Evolutionary conservation across 2,329 filamentous ascomycete genomes (phyloP), one percentile per base, ranked within the genome.

Genomic region (Sporothrix euskadiensis): DNA sequence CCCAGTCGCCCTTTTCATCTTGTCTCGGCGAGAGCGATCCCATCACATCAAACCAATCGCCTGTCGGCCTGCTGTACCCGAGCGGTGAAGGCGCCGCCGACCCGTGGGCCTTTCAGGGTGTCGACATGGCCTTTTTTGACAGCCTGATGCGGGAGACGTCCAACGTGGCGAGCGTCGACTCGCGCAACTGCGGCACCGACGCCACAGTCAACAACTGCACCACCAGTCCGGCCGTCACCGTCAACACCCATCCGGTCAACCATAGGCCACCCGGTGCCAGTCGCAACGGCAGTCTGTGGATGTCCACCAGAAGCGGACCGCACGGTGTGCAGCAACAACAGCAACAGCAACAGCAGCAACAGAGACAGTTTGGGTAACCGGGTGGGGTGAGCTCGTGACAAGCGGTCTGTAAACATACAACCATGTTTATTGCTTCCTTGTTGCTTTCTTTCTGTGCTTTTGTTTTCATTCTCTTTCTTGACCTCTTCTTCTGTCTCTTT

Each of bases 91-190:
- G 32, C 68, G 35, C 69, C 12, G 69, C 52, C 35, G 79, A 81
- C 66, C 80, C 81, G 56, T 81, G 80, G 80, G 76, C 78, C 0
- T 80, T 81, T 41, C 79, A 82, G 73, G 80, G 80, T 19, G 78
- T 81, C 6, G 80, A 81, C 71, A 78, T 78, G 73, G 80, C 80
- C 3, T 81, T 82, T 30, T 80, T 80, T 49, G 78, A 80, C 70
- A 78, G 69, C 19, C 71, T 78, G 16, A 76, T 78, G 76, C 75
- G 73, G 2, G 73, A 74, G 56, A 59, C 26, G 52, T 56, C 52
- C 52, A 56, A 14, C 22, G 49, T 52, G 5, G n/a, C 19, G 5
- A 44, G 26, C 1, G 61, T 39, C 19, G 59, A 41, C 3, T 4
- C 59, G 32, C 32, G 59, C 7, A 39, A 32, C n/a, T 47, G 39